Evolutionary conservation across 2,329 filamentous ascomycete genomes (phyloP), one percentile per base, ranked within the genome.

Genomic region (Anisogramma anomala): DNA sequence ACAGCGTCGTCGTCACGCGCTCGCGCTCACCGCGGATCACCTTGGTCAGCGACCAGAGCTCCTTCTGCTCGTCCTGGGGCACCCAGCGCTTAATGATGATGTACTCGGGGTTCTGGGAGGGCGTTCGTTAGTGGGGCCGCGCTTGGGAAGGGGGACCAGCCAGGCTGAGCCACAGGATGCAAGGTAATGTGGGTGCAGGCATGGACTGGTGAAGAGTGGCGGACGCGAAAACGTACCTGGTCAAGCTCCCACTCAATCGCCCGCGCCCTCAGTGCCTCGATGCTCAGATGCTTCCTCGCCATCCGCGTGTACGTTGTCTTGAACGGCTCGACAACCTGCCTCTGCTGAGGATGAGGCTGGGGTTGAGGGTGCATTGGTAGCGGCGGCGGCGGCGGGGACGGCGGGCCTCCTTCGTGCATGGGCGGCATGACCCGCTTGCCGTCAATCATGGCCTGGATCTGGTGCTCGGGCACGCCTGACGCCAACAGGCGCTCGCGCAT

Each of bases 71-170:
- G 47, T 74, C 72, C 50, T 85, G 77, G 3, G 75, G 72, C 38
- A 87, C 76, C 75, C 76, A 84, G 42, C 77, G 69, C 59, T 82
- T 83, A 61, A 87, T 82, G 45, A 88, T 60, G 41, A 87, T 66
- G 51, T 76, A 87, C 34, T 82, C 76, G 14, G 74, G 70, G 52
- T 87, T 79, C 68, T 77, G 49, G 8, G 4, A 31, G 8, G 10
- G 9, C 18, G 47, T 56, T 47, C 11, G 18, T 15, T 28, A 23
- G 27, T 38, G 33, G 6, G 8, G 22, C 10, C 36, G 5, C 3
- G 7, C 18, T 4, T 32, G 30, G 57, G 37, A 63, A 42, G 11
- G 52, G 54, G 58, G 61, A 76, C 49, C 35, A 32, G 33, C 22
- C 22, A 14, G 11, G 4, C n/a, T 30, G 27, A 30, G 8, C 8